Percentiles rank a stretch among this genome's conserved stretches.
Evolutionary conservation across 140 eudicot genomes (phyloP).

Genomic region (Oenanthe javanica): DNA sequence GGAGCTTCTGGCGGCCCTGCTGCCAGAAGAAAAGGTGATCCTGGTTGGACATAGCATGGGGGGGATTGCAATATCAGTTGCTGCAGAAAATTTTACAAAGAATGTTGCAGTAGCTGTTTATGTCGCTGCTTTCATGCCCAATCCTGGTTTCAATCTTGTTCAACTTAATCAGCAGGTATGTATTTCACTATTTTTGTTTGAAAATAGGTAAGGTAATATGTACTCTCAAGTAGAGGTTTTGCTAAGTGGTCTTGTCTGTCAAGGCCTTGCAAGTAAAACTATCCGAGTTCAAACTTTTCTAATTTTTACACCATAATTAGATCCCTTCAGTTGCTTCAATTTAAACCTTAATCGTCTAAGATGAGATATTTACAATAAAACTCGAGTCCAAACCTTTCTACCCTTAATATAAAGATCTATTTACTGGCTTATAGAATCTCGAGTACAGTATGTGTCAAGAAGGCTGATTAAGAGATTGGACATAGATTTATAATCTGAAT

Average conservation of each 20-base stretch:
- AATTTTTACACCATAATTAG: neutral
- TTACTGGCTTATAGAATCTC: neutral
- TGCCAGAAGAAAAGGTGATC: constrained; percentile 15
- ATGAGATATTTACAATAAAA: neutral
- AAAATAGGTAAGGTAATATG: neutral
- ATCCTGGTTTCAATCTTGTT: constrained; percentile 3
- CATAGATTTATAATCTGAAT: neutral
- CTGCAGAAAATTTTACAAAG: constrained; percentile 18
- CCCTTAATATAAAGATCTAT: neutral
- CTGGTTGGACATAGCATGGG: constrained; percentile 25
- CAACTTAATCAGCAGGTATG: neutral
- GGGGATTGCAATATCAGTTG: constrained; percentile 10
- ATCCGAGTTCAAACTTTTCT: neutral
- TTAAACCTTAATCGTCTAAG: neutral
- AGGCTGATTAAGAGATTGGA: neutral
- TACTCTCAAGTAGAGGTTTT: neutral
- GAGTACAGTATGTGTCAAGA: neutral
- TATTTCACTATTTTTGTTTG: neutral
- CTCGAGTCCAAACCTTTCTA: neutral
- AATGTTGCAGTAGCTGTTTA: constrained; percentile 14
- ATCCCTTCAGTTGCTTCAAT: neutral
- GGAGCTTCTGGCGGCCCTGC: constrained; percentile 15
- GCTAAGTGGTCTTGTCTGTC: neutral
- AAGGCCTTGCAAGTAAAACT: neutral
- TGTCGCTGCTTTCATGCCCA: constrained; percentile 19